Conservation (phyloP, 805 yeast genomes). For the Cyberlindnera petersonii region DNA sequence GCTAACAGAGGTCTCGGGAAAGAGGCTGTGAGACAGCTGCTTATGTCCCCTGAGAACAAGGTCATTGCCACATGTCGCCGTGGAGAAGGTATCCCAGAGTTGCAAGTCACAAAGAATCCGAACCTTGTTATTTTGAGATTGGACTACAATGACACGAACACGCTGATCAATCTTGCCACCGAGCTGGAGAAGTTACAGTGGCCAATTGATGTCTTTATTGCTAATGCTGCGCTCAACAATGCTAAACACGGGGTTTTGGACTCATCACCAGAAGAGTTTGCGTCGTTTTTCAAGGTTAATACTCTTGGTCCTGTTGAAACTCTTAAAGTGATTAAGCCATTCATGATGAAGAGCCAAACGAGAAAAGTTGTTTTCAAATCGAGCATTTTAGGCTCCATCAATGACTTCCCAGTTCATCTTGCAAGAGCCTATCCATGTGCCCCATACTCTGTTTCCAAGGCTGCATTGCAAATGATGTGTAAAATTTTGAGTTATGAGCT, state of each 20-base stretch:
- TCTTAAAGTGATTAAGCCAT: constrained; percentile 29
- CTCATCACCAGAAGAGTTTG: constrained; percentile 20
- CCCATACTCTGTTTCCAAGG: constrained; percentile 36
- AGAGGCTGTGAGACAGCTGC: constrained; percentile 22
- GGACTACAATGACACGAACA: constrained; percentile 19
- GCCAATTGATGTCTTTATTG: constrained; percentile 33
- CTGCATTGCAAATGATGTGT: constrained; percentile 31
- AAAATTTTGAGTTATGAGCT: constrained; percentile 28
- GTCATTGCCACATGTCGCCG: constrained; percentile 27
- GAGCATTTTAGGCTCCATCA: constrained; percentile 29
- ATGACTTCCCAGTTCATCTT: constrained; percentile 17
- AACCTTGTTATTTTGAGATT: constrained; percentile 20
- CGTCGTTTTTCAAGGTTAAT: constrained; percentile 26
- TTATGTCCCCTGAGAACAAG: constrained; percentile 12
- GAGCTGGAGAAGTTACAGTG: constrained; percentile 21
- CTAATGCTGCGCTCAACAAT: constrained; percentile 32
- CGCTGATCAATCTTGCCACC: constrained; percentile 12
- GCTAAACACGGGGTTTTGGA: constrained; percentile 20
- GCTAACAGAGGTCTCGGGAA: constrained; percentile 25
- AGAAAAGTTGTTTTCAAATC: constrained; percentile 32
- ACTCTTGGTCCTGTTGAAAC: constrained; percentile 33
- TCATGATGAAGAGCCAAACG: constrained; percentile 23
- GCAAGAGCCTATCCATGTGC: constrained; percentile 22
- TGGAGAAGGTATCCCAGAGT: constrained; percentile 12
- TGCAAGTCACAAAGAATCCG: constrained; percentile 23